These are phyloP conservation scores for Delonix regia DNA, from an alignment of 306 rosid species.

Conservation along the genomic window DNA sequence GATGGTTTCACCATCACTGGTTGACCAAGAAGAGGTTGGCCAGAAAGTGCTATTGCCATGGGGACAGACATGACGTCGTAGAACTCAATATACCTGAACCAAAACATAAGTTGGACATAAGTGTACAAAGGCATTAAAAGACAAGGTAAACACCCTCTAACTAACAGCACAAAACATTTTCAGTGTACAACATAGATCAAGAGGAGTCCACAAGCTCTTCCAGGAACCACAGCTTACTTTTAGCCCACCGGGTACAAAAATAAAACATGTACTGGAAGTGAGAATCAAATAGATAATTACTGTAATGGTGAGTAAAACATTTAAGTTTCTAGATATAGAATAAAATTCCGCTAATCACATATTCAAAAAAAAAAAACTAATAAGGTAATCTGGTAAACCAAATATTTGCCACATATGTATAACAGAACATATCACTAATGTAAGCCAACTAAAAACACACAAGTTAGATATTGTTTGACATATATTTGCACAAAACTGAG, in stretches of 20 bases:
- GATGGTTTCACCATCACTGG: conserved; percentile 99
- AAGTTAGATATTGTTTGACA: neutral
- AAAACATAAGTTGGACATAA: conserved; percentile 21
- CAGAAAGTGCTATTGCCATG: conserved; percentile 98
- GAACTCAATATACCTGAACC: conserved; percentile 88
- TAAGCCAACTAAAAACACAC: neutral
- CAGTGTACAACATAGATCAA: neutral
- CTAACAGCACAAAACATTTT: neutral
- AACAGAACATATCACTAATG: neutral
- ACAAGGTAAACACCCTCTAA: neutral
- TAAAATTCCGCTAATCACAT: neutral
- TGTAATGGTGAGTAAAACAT: neutral
- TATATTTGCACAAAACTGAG: neutral
- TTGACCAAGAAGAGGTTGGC: conserved; percentile 85
- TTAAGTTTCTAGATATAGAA: neutral
- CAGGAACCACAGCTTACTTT: neutral
- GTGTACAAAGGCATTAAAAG: conserved; percentile 21
- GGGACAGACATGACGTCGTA: conserved; percentile 97
- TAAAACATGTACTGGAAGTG: neutral
- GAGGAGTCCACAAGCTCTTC: neutral
- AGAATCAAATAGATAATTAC: neutral
- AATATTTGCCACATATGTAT: neutral
- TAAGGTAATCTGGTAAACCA: neutral
- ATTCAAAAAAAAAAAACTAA: neutral
- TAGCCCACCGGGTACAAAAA: neutral